Base-by-base conservation (phyloP, 768 basidiomycete genomes). In the Collybiopsis confluens region DNA sequence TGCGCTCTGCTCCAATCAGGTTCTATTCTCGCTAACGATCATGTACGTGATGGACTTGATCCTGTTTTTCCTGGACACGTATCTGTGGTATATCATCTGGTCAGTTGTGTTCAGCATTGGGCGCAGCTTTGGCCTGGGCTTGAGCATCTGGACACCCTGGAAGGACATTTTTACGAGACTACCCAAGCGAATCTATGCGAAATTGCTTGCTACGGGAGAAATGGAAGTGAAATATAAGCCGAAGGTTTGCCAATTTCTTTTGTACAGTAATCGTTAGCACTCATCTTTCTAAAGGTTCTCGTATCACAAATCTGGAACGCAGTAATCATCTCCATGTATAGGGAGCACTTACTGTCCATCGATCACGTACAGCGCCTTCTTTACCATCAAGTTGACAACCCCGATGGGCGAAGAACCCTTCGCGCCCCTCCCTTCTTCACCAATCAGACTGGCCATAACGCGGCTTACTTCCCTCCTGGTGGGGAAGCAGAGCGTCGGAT, bases 181-280 rank as follows among this genome's bases (percentile, higher is more conserved):
- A 63, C 97, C 97, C 7, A 99, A 98, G 78, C 81, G 97, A 42
- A 98, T 99, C 57, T 99, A 97, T 68, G 94, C 96, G 59, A 99
- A 99, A 75, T 71, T 99, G 27, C 74, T 99, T 52, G 93, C 97
- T 18, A 98, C 96, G 0, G 83, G 80, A 1, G 96, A 98, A 65
- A 98, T 98, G 97, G 97, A 99, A 67, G 85, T 97, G 70, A 98
- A 98, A 71, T 99, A 98, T 76, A 98, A 98, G 72, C 97, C 97
- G 54, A 99, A 99, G 79, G 92, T 82, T 53, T 43, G 72, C 59
- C 27, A 20, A 2, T 20, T 11, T 4, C 9, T 37, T 50, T 26
- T 23, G 23, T 8, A 2, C 15, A 36, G 10, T 20, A 1, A 28
- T 15, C 16, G 16, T 35, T 30, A 54, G 21, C 23, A 44, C 20